phyloP scores from a whole-genome alignment of 2,329 filamentous ascomycete species.

The Monilinia vaccinii-corymbosi region DNA sequence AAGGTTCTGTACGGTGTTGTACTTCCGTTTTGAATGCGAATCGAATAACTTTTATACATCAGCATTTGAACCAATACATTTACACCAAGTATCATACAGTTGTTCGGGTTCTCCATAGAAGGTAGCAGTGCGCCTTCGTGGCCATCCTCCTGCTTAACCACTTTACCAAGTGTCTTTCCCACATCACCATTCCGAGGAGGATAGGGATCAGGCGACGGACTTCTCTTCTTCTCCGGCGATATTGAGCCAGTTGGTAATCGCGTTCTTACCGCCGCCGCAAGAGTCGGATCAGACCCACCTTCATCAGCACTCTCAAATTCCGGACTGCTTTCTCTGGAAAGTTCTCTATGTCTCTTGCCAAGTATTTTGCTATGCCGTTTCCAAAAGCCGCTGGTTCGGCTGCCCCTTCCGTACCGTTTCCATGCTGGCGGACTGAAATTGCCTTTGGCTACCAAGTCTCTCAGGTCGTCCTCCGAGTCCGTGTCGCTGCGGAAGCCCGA shows the following conservation, averaged over 20 bases:
- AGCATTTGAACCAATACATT: slow-evolving; percentile 14
- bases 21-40: slow-evolving; percentile 83
- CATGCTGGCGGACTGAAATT: slow-evolving; percentile 60
- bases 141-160: slow-evolving; percentile 24
- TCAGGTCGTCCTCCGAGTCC: slow-evolving; percentile 28
- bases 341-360: slow-evolving; percentile 39
- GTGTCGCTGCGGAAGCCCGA: slow-evolving; percentile 51
- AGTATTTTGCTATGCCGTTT: slow-evolving; percentile 42
- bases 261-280: slow-evolving; percentile 24
- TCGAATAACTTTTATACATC: slow-evolving; percentile 60
- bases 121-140: slow-evolving; percentile 14
- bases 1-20: slow-evolving; percentile 75
- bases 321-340: slow-evolving; percentile 49
- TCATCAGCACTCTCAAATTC: slow-evolving; percentile 49
- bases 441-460: slow-evolving; percentile 38
- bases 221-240: slow-evolving; percentile 47
- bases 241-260: slow-evolving; percentile 41
- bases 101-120: slow-evolving; percentile 33
- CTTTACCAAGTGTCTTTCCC: slow-evolving; percentile 31
- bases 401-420: slow-evolving; percentile 38
- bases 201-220: slow-evolving; percentile 41
- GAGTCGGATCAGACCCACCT: slow-evolving; percentile 28
- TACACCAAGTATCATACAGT: slow-evolving; percentile 36
- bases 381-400: slow-evolving; percentile 36
- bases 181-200: slow-evolving; percentile 30